Conservation (phyloP, 192 early-diverging fungal species). For the Entophlyctis luteolus region DNA sequence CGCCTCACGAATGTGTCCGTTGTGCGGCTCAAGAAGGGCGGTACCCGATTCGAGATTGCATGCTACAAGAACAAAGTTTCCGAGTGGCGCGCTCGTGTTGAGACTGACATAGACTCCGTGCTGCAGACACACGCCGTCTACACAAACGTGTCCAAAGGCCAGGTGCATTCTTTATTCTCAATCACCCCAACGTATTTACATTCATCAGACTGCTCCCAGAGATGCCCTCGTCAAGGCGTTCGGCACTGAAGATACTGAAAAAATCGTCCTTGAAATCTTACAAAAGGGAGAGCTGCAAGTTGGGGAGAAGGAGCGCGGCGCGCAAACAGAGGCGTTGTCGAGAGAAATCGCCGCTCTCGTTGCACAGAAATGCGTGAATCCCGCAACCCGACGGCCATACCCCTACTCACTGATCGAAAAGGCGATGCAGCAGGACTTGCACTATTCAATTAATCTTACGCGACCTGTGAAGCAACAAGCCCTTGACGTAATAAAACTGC, state of each 20-base stretch:
- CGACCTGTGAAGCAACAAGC: conserved; percentile 88
- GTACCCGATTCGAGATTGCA: conserved; percentile 96
- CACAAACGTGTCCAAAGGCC: conserved; percentile 94
- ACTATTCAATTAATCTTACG: conserved; percentile 86
- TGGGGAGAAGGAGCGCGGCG: conserved; percentile 89
- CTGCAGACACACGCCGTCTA: conserved; percentile 90
- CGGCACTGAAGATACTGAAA: conserved; percentile 76
- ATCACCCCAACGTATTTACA: too few relatives aligned
- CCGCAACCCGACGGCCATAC: conserved; percentile 88
- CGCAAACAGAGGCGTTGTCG: conserved; percentile 73
- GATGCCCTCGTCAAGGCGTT: conserved; percentile 86
- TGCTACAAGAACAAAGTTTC: conserved; percentile 96
- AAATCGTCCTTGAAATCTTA: conserved; percentile 78
- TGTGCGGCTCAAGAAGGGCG: conserved; percentile 92
- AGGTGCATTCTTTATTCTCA: too few relatives aligned
- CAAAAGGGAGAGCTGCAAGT: conserved; percentile 96
- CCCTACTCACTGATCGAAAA: conserved; percentile 98
- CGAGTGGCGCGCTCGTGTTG: conserved; percentile 29
- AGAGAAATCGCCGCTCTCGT: conserved; percentile 95
- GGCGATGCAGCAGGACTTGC: conserved; percentile 90
- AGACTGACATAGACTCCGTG: conserved; percentile 95
- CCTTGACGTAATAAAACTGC: conserved; percentile 86
- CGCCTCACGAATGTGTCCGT: conserved; percentile 94
- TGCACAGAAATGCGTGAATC: conserved; percentile 93
- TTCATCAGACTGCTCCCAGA: conserved; percentile 65